Evolutionary conservation across 441 rosid genomes (phyloP).

Genomic region (Euphorbia corollata): DNA sequence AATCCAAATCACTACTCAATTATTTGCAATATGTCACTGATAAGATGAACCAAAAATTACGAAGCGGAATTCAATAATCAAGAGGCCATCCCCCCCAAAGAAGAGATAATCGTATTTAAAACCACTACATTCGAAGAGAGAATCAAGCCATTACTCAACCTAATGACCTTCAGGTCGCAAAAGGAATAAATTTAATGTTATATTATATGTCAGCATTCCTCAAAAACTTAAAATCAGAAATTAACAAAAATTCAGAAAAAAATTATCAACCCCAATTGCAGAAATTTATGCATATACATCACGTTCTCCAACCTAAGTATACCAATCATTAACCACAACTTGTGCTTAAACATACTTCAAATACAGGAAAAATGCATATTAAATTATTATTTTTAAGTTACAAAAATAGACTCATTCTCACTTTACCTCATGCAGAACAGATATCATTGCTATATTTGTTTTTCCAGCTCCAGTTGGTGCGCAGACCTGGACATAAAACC

Average conservation of each 20-base stretch:
- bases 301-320: background rate
- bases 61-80: background rate
- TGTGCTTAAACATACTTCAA: background rate
- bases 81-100: background rate
- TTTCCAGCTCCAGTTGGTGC: constrained; percentile 99
- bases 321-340: background rate
- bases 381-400: background rate
- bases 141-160: background rate
- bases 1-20: background rate
- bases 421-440: constrained; percentile 81
- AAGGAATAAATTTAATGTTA: background rate
- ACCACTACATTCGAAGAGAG: background rate
- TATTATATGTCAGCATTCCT: background rate
- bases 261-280: background rate
- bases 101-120: background rate
- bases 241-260: background rate
- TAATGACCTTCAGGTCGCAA: background rate
- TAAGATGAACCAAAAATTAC: background rate
- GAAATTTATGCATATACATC: background rate
- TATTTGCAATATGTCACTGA: background rate
- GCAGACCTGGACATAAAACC: constrained; percentile 64
- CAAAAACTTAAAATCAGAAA: background rate
- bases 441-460: constrained; percentile 95
- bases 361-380: background rate
- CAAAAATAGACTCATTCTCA: background rate